Base-by-base conservation (phyloP, 2,329 filamentous ascomycete species). In the Clonostachys solani region DNA sequence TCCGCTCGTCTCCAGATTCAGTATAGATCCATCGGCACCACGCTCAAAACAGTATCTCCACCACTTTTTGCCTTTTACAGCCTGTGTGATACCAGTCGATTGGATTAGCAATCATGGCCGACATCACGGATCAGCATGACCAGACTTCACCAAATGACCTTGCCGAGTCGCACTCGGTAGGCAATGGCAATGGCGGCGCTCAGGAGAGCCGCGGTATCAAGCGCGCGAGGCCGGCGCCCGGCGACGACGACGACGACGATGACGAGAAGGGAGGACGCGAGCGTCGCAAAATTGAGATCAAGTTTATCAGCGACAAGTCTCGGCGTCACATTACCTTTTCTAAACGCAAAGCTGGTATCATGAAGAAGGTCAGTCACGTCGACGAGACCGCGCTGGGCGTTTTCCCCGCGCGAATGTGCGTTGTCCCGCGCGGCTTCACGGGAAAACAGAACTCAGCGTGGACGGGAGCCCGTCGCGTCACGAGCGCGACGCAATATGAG, bases 261-360 rank as follows among this genome's bases (percentile, higher is more conserved):
- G 92, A 96, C 60, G 92, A 96, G 71, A 97, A 97, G 83, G 90
- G 90, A 54, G 91, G 91, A 64, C 92, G 94, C 71, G 94, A 97
- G 81, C 87, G 94, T 66, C 86, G 94, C 75, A 99, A 99, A 87
- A 99, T 99, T 63, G 94, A 99, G 74, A 99, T 99, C 77, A 99
- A 99, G 81, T 99, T 99, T 76, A 99, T 99, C 71, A 92, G 92
- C 72, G 94, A 99, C 75, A 99, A 99, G 79, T 97, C 92, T 74
- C 91, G 94, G 74, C 88, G 94, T 54, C 94, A 99, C 77, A 99
- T 97, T 68, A 97, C 94, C 62, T 97, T 99, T 71, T 97, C 92
- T 59, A 99, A 99, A 84, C 90, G 94, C 69, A 99, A 99, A 79
- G 94, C 94, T 48, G 94, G 94, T 60, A 97, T 99, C 72, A 97